Percentiles rank a stretch among this genome's conserved stretches.
phyloP scores from a whole-genome alignment of 768 basidiomycete genomes.

The Termitomyces sp. region DNA sequence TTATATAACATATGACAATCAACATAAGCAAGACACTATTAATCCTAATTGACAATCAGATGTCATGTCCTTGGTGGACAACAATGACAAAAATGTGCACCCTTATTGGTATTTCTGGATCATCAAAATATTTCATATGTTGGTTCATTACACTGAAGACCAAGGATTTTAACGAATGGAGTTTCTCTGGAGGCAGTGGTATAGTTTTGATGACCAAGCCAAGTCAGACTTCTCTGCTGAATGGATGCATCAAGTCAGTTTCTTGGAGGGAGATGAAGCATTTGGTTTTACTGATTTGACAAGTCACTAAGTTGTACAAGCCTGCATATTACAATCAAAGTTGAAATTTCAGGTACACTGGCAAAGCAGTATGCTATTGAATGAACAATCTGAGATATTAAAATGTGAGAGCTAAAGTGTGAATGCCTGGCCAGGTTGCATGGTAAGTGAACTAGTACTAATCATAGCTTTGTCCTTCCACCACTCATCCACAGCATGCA shows the following conservation, averaged over 20 bases:
- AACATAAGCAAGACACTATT: background rate
- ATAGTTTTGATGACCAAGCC: background rate
- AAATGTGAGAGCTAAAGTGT: too few species aligned
- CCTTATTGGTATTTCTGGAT: background rate
- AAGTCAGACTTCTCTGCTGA: background rate
- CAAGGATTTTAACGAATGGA: background rate
- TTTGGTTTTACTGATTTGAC: background rate
- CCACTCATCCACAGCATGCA: too few species aligned
- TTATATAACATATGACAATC: too few species aligned
- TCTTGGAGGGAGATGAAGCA: background rate
- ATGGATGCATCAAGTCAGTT: background rate
- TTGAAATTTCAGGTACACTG: too few species aligned
- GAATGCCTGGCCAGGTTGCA: too few species aligned
- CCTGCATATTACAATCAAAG: too few species aligned
- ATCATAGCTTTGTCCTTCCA: too few species aligned
- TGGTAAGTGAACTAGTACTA: too few species aligned
- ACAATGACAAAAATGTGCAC: background rate
- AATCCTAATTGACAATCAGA: background rate
- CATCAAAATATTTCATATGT: background rate
- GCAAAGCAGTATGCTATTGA: too few species aligned
- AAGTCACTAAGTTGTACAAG: too few species aligned
- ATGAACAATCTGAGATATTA: too few species aligned
- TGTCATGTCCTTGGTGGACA: background rate
- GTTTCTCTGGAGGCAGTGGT: background rate
- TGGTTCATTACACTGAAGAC: background rate